Evolutionary conservation across 257 asterid genomes (phyloP).

Genomic region (Perilla frutescens): DNA sequence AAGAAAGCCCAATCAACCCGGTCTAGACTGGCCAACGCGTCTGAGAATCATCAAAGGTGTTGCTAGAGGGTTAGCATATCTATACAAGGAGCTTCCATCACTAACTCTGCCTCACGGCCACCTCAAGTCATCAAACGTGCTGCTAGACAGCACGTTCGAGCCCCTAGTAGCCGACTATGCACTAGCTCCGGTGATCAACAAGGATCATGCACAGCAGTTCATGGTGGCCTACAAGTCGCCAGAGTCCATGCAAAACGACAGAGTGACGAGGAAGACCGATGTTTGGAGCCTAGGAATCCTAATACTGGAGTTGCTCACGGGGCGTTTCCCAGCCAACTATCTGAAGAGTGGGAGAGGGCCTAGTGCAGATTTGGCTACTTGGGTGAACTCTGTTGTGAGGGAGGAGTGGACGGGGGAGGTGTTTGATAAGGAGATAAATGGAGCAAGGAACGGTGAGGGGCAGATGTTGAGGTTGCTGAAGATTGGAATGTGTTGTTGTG

Average conservation of each 20-base stretch:
- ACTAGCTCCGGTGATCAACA: slow-evolving; percentile 52
- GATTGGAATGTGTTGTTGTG: slow-evolving; percentile 80
- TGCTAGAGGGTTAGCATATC: slow-evolving; percentile 56
- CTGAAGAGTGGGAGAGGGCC: slow-evolving; percentile 54
- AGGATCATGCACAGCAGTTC: slow-evolving; percentile 59
- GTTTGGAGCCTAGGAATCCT: slow-evolving; percentile 78
- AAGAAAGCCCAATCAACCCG: slow-evolving; percentile 40
- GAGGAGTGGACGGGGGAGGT: slow-evolving; percentile 84
- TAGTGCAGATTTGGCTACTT: slow-evolving; percentile 57
- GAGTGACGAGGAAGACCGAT: slow-evolving; percentile 52
- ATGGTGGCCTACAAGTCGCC: slow-evolving; percentile 79
- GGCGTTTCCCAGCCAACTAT: slow-evolving; percentile 62
- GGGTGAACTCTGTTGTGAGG: slow-evolving; percentile 72
- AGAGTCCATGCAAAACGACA: slow-evolving; percentile 47
- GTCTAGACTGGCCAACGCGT: slow-evolving; percentile 61
- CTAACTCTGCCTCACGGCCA: slow-evolving; percentile 69
- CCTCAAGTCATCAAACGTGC: slow-evolving; percentile 76
- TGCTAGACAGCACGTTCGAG: slow-evolving; percentile 41
- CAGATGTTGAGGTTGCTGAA: slow-evolving; percentile 67
- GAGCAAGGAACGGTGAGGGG: slow-evolving; percentile 44
- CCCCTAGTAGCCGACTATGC: slow-evolving; percentile 63
- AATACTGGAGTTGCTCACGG: slow-evolving; percentile 69
- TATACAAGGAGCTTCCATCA: slow-evolving; percentile 49
- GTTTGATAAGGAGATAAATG: slow-evolving; percentile 62
- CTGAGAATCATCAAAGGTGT: slow-evolving; percentile 68